Evolutionary conservation across 1,139 yeast genomes (phyloP).

Genomic region (Geotrichum carabidarum): DNA sequence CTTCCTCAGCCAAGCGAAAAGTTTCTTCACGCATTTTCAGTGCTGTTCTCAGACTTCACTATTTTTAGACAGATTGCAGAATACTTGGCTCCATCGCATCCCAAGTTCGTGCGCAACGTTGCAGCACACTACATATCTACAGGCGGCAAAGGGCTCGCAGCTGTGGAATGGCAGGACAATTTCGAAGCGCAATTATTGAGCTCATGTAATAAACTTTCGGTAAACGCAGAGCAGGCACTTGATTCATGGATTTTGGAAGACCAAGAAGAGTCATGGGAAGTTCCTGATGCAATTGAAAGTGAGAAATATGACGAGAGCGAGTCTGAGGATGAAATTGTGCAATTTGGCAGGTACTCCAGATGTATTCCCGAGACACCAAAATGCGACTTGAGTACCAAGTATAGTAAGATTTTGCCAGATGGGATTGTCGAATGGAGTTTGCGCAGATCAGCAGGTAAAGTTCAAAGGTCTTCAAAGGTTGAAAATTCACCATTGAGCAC

Average conservation of each 20-base stretch:
- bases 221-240: not conserved
- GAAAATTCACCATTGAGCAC: too few species aligned
- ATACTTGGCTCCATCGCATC: not conserved
- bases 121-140: not conserved
- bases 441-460: conserved; percentile 9
- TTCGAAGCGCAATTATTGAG: not conserved
- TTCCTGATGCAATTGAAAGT: not conserved
- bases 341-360: not conserved
- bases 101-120: not conserved
- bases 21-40: not conserved
- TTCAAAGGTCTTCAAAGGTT: not conserved
- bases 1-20: not conserved
- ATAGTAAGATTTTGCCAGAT: not conserved
- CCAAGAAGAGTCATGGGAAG: not conserved
- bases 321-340: not conserved
- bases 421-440: conserved; percentile 4
- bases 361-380: not conserved
- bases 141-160: not conserved
- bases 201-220: not conserved
- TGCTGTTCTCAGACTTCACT: not conserved
- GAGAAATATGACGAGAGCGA: not conserved
- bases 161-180: conserved; percentile 7
- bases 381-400: not conserved
- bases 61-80: not conserved
- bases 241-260: conserved; percentile 3